phyloP scores from a whole-genome alignment of 1,284 basidiomycete species.

The Xanthoconium separans region DNA sequence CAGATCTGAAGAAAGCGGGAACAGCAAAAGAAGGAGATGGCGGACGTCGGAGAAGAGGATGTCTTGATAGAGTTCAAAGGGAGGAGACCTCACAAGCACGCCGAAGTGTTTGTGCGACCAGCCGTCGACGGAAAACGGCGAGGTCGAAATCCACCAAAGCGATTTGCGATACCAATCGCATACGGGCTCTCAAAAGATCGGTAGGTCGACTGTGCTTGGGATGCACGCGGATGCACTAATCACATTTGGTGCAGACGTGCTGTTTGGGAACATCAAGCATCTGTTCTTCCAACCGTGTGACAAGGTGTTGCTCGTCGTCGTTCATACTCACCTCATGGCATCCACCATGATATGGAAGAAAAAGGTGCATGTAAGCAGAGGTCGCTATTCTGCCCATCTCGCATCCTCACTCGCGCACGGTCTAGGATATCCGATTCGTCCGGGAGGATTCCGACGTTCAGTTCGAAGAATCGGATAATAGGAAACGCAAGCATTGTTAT shows the following conservation, averaged over 20 bases:
- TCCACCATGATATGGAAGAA: constrained; percentile 99
- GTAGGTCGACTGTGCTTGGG: constrained; percentile 43
- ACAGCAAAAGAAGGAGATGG: constrained; percentile 97
- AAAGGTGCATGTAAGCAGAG: constrained; percentile 77
- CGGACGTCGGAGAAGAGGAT: constrained; percentile 96
- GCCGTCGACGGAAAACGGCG: constrained; percentile 94
- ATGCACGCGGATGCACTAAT: constrained; percentile 7
- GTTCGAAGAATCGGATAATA: constrained; percentile 99
- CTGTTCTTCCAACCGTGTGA: constrained; percentile 99
- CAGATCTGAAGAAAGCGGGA: constrained; percentile 97
- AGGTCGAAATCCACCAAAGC: constrained; percentile 97
- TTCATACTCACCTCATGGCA: constrained; percentile 92
- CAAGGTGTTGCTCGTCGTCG: constrained; percentile 91
- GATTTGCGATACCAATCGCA: constrained; percentile 93
- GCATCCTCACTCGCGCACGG: background rate
- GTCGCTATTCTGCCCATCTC: background rate
- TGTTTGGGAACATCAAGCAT: constrained; percentile 98
- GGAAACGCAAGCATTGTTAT: constrained; percentile 95
- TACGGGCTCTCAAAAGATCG: constrained; percentile 86
- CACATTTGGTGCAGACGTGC: constrained; percentile 59
- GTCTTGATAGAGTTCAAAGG: constrained; percentile 85
- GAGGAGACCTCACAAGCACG: constrained; percentile 78
- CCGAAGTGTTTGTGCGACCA: constrained; percentile 93
- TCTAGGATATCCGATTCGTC: constrained; percentile 95
- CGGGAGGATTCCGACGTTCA: constrained; percentile 97